phyloP scores from a whole-genome alignment of 495 filamentous ascomycete genomes.

The Cercophora sp. region DNA sequence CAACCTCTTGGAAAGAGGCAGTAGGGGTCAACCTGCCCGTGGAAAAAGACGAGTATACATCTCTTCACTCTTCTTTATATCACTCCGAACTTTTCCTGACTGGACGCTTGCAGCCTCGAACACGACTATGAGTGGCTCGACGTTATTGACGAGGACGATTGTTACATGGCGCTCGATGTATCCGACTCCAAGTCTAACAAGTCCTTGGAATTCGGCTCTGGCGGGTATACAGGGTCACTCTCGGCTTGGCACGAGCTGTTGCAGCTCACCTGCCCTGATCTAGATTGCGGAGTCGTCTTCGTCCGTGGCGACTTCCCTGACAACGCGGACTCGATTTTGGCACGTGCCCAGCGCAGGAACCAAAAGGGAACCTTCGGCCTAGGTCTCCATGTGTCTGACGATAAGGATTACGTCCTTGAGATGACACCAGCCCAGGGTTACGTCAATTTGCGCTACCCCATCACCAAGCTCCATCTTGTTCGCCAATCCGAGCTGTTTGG shows the following conservation, averaged over 20 bases:
- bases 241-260: not conserved
- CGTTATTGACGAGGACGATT: not conserved
- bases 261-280: not conserved
- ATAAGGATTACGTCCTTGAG: not conserved
- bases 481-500: not conserved
- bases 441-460: not conserved
- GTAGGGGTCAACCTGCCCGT: not conserved
- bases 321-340: not conserved
- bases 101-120: not conserved
- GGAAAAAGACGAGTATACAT: not conserved
- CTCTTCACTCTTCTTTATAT: not conserved
- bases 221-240: not conserved
- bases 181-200: not conserved
- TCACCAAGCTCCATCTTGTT: not conserved
- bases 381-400: not conserved
- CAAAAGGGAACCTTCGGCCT: not conserved
- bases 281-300: not conserved
- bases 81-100: not conserved
- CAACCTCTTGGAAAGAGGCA: not conserved
- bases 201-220: not conserved
- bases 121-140: slow-evolving; percentile 1
- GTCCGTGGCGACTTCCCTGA: slow-evolving; percentile 3
- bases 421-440: not conserved
- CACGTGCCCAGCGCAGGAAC: not conserved
- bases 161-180: not conserved